Conservation (phyloP, 1,284 basidiomycete species). For the Marasmius tenuissimus region DNA sequence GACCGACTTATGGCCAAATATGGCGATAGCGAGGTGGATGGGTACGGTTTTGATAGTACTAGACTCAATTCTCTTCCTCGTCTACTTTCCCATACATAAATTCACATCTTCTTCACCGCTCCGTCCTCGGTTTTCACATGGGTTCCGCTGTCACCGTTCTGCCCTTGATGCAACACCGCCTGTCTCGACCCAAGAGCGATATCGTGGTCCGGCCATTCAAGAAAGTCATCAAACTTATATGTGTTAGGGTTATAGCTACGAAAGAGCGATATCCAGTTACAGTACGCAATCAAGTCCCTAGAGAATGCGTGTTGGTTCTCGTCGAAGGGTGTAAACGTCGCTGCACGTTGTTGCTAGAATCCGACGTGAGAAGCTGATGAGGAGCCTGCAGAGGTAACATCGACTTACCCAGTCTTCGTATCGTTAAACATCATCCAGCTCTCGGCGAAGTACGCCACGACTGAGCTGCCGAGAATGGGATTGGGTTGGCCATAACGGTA, state of each 20-base stretch:
- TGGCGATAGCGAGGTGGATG: too few species aligned
- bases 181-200: constrained; percentile 14
- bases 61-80: too few species aligned
- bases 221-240: constrained; percentile 46
- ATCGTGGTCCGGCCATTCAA: constrained; percentile 39
- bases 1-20: too few species aligned
- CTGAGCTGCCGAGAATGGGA: constrained; percentile 33
- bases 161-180: constrained; percentile 46
- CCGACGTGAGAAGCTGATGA: constrained; percentile 4
- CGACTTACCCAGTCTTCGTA: constrained; percentile 57
- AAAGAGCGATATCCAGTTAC: constrained; percentile 62
- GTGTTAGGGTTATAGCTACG: constrained; percentile 50
- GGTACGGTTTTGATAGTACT: too few species aligned
- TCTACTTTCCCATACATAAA: too few species aligned
- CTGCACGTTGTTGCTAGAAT: constrained; percentile 40
- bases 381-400: too few species aligned
- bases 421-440: constrained; percentile 67
- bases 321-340: constrained; percentile 36
- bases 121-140: background rate
- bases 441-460: constrained; percentile 51
- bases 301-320: constrained; percentile 46
- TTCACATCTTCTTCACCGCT: background rate
- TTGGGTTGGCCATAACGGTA: constrained; percentile 46
- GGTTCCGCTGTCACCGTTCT: constrained; percentile 14
- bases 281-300: constrained; percentile 56